Evolutionary conservation across 164 flowering plant species (phyloP).

Genomic region (Malania oleifera): DNA sequence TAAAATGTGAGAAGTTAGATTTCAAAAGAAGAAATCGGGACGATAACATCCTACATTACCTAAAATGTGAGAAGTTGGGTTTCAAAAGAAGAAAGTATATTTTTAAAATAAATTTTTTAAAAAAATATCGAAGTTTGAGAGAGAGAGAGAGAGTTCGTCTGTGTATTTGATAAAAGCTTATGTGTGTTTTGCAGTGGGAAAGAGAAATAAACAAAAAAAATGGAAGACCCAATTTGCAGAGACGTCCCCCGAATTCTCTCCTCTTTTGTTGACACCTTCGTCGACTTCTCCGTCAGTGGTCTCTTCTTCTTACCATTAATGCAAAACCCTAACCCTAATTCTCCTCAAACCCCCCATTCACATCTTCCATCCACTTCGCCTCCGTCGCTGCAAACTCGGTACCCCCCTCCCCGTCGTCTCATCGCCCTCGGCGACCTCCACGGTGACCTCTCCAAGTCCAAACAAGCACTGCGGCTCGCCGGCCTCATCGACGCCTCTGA

Average conservation of each 20-base stretch:
- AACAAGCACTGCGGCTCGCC: constrained; percentile 60
- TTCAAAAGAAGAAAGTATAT: too few species aligned
- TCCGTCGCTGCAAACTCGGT: constrained; percentile 32
- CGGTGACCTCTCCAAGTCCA: constrained; percentile 76
- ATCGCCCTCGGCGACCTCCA: constrained; percentile 92
- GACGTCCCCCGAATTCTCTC: constrained; percentile 27
- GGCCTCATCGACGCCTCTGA: constrained; percentile 49
- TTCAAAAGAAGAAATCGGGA: too few species aligned
- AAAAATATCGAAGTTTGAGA: too few species aligned
- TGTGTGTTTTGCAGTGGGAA: too few species aligned
- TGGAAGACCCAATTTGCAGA: constrained; percentile 25
- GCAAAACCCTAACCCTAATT: constrained; percentile 12
- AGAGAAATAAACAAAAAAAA: neutral
- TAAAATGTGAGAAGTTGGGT: too few species aligned
- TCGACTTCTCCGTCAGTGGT: constrained; percentile 35
- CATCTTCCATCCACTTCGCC: constrained; percentile 7
- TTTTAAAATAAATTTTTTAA: too few species aligned
- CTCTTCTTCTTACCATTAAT: constrained; percentile 29
- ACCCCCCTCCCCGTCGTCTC: constrained; percentile 59
- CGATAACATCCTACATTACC: too few species aligned
- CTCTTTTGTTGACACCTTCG: constrained; percentile 31
- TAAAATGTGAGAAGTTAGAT: too few species aligned
- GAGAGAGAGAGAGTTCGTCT: too few species aligned
- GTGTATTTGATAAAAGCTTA: too few species aligned
- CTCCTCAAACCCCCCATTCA: neutral